Percentiles rank a stretch among this genome's conserved stretches.
Evolutionary conservation across 495 filamentous ascomycete species (phyloP).

Genomic region (Trichocladium uniseriatum): DNA sequence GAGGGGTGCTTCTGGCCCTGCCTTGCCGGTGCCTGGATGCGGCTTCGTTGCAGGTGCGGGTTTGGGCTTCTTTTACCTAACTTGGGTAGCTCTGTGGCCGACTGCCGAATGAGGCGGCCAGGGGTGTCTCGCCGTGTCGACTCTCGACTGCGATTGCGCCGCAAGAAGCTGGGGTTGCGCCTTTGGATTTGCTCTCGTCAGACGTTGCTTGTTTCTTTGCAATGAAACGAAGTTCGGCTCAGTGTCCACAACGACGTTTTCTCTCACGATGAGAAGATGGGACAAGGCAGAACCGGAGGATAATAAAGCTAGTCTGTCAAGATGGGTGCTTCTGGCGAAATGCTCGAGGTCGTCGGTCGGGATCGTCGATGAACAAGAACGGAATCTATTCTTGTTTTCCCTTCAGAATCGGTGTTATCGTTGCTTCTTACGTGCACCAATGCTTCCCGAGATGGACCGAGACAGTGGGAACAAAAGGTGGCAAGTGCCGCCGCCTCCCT

Average conservation of each 20-base stretch:
- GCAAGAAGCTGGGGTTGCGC: background rate
- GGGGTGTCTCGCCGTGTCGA: constrained; percentile 1
- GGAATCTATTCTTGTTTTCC: no score
- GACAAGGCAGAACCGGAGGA: no score
- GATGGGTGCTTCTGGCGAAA: no score
- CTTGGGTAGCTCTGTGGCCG: constrained; percentile 17
- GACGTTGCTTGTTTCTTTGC: no score
- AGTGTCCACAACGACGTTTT: no score
- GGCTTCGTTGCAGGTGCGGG: constrained; percentile 20
- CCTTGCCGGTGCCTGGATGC: constrained; percentile 21
- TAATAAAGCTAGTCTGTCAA: no score
- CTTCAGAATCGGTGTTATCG: no score
- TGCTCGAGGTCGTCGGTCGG: no score
- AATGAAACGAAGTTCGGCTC: no score
- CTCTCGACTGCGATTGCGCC: background rate
- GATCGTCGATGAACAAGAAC: no score
- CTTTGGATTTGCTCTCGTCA: no score
- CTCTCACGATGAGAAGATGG: no score
- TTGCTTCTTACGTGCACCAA: background rate
- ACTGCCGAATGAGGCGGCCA: constrained; percentile 16
- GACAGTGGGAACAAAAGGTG: constrained; percentile 8
- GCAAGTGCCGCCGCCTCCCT: background rate
- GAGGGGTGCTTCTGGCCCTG: constrained; percentile 7
- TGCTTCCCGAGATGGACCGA: constrained; percentile 16
- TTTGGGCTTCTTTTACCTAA: constrained; percentile 17